A percentile compares a stretch with the other conserved stretches of the same genome.
These are phyloP conservation scores for Alternaria burnsii DNA, from an alignment of 2,329 filamentous ascomycete genomes.

Conservation along the genomic window DNA sequence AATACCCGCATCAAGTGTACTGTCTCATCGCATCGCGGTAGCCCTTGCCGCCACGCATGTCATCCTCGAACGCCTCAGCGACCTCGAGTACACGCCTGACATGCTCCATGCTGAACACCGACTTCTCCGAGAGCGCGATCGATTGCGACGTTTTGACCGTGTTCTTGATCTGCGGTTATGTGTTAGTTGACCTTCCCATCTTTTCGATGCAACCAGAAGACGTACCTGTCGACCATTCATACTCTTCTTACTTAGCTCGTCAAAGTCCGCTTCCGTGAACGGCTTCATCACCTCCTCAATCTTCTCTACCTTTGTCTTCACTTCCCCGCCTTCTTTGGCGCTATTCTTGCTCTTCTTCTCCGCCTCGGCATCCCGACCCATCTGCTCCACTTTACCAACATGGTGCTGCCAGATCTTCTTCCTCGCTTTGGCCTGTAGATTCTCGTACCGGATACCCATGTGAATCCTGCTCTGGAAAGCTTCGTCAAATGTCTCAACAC, in stretches of 20 bases:
- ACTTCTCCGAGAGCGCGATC: conserved; percentile 77
- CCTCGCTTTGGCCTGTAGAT: conserved; percentile 75
- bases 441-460: conserved; percentile 81
- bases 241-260: conserved; percentile 71
- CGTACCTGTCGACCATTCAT: conserved; percentile 73
- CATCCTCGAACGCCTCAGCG: conserved; percentile 80
- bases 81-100: conserved; percentile 86
- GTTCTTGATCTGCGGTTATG: conserved; percentile 79
- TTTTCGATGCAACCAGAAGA: conserved; percentile 6
- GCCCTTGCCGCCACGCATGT: conserved; percentile 81
- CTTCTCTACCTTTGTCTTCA: background rate
- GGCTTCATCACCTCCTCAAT: conserved; percentile 45
- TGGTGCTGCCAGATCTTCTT: conserved; percentile 86
- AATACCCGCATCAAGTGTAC: conserved; percentile 63
- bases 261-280: conserved; percentile 73
- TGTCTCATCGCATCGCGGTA: conserved; percentile 86
- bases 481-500: conserved; percentile 87
- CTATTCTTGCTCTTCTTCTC: conserved; percentile 51
- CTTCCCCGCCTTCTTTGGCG: background rate
- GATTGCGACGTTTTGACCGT: conserved; percentile 83
- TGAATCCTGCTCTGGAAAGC: conserved; percentile 86
- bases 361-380: conserved; percentile 63
- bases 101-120: conserved; percentile 77
- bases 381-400: conserved; percentile 71
- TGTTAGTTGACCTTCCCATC: conserved; percentile 12